These are phyloP conservation scores for Pleurotus tuber-regium DNA, from an alignment of 768 basidiomycete genomes.

Conservation along the genomic window DNA sequence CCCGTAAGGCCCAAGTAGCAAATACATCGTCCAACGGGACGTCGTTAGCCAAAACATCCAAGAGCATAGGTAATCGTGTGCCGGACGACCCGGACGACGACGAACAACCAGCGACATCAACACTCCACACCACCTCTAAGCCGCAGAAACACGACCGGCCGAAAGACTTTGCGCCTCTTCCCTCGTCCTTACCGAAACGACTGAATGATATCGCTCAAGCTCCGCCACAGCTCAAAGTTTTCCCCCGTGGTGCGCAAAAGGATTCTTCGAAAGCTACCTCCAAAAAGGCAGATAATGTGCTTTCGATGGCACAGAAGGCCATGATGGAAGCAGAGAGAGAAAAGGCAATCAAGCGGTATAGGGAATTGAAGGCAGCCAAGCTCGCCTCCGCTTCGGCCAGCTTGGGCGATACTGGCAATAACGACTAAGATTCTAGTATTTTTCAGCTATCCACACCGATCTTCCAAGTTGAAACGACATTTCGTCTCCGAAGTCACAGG, in stretches of 20 bases:
- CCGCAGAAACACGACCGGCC: slow-evolving; percentile 21
- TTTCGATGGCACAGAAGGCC: slow-evolving; percentile 73
- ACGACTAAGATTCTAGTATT: too few relatives aligned
- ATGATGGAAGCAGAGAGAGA: slow-evolving; percentile 80
- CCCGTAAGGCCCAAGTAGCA: slow-evolving; percentile 29
- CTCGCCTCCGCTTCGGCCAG: too few relatives aligned
- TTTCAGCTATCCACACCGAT: too few relatives aligned
- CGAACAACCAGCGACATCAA: slow-evolving; percentile 14
- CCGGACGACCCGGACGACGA: slow-evolving; percentile 15
- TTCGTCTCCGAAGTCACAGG: too few relatives aligned
- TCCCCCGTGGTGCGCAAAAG: slow-evolving; percentile 44
- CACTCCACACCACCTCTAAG: slow-evolving; percentile 13
- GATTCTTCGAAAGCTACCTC: slow-evolving; percentile 15
- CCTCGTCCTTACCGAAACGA: slow-evolving; percentile 57
- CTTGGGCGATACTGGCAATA: too few relatives aligned
- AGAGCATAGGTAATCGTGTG: slow-evolving; percentile 16
- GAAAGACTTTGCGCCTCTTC: slow-evolving; percentile 49
- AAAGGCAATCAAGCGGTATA: slow-evolving; percentile 62
- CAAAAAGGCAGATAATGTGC: slow-evolving; percentile 40
- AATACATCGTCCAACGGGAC: too few relatives aligned
- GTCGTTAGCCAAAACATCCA: slow-evolving; percentile 12
- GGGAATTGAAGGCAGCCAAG: slow-evolving; percentile 62
- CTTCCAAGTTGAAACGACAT: too few relatives aligned
- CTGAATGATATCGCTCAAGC: slow-evolving; percentile 58
- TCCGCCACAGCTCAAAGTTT: slow-evolving; percentile 31